A percentile compares a stretch with the other conserved stretches of the same genome.
Conservation (phyloP, 495 filamentous ascomycete species). For the Tricharina praecox region DNA sequence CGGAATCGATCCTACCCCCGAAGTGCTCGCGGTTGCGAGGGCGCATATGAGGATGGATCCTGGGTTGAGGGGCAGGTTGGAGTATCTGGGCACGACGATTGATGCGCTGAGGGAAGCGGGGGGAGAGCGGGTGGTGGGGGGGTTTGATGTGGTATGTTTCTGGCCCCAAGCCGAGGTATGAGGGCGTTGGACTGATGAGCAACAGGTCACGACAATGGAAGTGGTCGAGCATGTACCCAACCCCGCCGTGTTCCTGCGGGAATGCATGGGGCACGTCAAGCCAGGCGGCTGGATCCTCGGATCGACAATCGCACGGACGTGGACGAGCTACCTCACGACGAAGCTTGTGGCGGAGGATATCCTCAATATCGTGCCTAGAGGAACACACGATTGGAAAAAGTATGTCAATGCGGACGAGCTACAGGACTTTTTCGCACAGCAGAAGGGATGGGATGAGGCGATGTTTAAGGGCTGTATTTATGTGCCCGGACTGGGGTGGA, state of each 20-base stretch:
- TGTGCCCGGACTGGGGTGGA: slow-evolving; percentile 85
- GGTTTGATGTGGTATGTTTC: slow-evolving; percentile 21
- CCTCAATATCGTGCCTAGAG: slow-evolving; percentile 67
- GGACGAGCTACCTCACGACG: slow-evolving; percentile 75
- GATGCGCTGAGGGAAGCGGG: slow-evolving; percentile 10
- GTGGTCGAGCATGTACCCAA: slow-evolving; percentile 79
- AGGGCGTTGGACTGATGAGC: slow-evolving; percentile 14
- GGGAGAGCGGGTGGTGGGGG: neutral
- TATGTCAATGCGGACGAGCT: slow-evolving; percentile 83
- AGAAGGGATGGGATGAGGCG: slow-evolving; percentile 37
- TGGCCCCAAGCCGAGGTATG: too few species aligned
- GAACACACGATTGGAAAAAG: slow-evolving; percentile 90
- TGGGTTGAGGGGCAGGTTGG: slow-evolving; percentile 39
- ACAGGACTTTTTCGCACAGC: slow-evolving; percentile 35
- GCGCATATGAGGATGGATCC: slow-evolving; percentile 57
- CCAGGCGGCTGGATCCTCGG: slow-evolving; percentile 87
- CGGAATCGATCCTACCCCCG: slow-evolving; percentile 67
- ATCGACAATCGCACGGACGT: slow-evolving; percentile 76
- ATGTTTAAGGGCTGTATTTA: slow-evolving; percentile 71
- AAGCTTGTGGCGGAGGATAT: slow-evolving; percentile 86
- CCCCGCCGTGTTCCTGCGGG: slow-evolving; percentile 51
- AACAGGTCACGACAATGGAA: slow-evolving; percentile 63
- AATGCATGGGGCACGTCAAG: slow-evolving; percentile 51
- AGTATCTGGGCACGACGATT: slow-evolving; percentile 44
- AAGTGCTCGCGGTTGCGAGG: slow-evolving; percentile 63